Evolutionary conservation across 1,284 basidiomycete species (phyloP).

Genomic region (Mycosarcoma mackinlayi): DNA sequence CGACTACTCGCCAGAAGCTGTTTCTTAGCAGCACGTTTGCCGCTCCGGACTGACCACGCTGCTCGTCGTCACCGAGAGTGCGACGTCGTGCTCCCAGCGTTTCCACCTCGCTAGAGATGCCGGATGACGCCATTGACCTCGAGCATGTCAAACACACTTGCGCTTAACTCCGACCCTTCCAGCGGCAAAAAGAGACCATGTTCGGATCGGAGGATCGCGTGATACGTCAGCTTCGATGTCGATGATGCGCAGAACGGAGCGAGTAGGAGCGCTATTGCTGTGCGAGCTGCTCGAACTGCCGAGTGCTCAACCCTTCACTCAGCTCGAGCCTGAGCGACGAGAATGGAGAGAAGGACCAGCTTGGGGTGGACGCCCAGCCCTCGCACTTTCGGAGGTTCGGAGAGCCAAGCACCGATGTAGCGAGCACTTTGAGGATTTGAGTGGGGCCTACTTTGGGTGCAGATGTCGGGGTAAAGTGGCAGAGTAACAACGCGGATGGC

Average conservation of each 20-base stretch:
- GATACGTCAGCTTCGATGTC: constrained; percentile 62
- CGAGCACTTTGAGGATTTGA: constrained; percentile 65
- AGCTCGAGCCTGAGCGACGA: constrained; percentile 50
- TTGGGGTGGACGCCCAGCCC: constrained; percentile 62
- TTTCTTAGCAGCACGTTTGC: constrained; percentile 60
- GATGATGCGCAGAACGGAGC: constrained; percentile 32
- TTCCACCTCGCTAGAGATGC: constrained; percentile 44
- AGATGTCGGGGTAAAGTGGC: constrained; percentile 41
- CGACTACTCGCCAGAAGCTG: constrained; percentile 57
- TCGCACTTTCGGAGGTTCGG: constrained; percentile 60
- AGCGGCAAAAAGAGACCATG: constrained; percentile 51
- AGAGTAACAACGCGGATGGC: constrained; percentile 30
- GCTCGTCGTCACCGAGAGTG: constrained; percentile 6
- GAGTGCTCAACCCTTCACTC: constrained; percentile 36
- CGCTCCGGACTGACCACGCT: constrained; percentile 51
- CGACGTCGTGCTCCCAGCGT: too few relatives aligned
- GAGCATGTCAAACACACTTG: constrained; percentile 63
- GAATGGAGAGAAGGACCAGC: constrained; percentile 59
- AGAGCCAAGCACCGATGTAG: constrained; percentile 59
- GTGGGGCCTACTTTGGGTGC: constrained; percentile 63
- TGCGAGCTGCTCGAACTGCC: constrained; percentile 19
- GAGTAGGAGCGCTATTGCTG: not conserved
- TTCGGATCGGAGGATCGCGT: constrained; percentile 51
- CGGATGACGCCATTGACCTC: constrained; percentile 63
- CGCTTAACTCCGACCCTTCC: constrained; percentile 60